Percentiles rank a stretch among this genome's conserved stretches.
Evolutionary conservation across 164 flowering plant species (phyloP).

Genomic region (Euptelea pleiosperma): DNA sequence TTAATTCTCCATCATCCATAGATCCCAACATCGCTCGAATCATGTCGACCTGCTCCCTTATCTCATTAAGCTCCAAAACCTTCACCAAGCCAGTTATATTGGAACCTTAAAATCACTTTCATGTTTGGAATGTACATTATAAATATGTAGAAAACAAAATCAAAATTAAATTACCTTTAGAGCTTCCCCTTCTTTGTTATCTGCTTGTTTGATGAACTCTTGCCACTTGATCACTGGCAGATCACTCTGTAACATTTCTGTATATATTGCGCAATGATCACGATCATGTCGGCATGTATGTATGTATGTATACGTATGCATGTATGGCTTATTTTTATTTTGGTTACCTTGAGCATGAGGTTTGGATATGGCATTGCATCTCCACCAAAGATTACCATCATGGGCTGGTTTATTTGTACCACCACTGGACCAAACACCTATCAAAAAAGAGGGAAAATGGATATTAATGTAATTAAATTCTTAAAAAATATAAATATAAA

Average conservation of each 20-base stretch:
- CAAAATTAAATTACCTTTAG: conserved; percentile 17
- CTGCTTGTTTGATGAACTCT: conserved; percentile 25
- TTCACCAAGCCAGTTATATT: neutral
- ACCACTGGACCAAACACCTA: conserved; percentile 18
- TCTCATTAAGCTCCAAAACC: conserved; percentile 17
- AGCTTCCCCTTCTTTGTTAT: conserved; percentile 24
- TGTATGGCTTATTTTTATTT: too few species aligned
- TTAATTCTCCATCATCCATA: conserved; percentile 81
- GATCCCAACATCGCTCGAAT: conserved; percentile 44
- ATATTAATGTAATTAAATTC: too few species aligned
- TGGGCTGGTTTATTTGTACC: conserved; percentile 5
- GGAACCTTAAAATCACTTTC: neutral
- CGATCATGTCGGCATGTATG: too few species aligned
- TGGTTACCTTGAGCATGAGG: conserved; percentile 33
- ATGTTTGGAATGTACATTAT: too few species aligned
- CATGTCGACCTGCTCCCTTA: conserved; percentile 25
- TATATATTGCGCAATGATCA: conserved; percentile 14
- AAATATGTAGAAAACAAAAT: too few species aligned
- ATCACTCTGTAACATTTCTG: conserved; percentile 20
- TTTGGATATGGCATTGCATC: conserved; percentile 33
- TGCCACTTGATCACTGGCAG: conserved; percentile 32
- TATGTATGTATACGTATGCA: too few species aligned
- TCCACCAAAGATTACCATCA: conserved; percentile 3
- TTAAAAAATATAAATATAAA: too few species aligned
- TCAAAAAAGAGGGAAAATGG: too few species aligned